Evolutionary conservation across 257 asterid species (phyloP).

Genomic region (Marsdenia floribunda): DNA sequence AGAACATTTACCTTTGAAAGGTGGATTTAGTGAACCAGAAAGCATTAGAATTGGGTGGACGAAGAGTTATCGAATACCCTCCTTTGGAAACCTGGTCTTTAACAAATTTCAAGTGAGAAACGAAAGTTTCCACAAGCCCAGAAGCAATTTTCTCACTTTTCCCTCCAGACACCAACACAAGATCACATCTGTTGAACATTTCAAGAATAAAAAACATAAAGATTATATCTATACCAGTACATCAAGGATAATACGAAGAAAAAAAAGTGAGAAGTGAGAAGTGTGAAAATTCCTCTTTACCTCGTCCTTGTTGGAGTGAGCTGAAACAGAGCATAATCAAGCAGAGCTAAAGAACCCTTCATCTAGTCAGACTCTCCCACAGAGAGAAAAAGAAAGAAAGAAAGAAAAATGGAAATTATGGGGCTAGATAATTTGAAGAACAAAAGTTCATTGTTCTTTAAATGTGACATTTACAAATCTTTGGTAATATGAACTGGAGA

Average conservation of each 20-base stretch:
- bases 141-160: constrained; percentile 76
- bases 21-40: constrained; percentile 85
- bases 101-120: constrained; percentile 74
- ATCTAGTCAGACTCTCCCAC: neutral
- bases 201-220: constrained; percentile 11
- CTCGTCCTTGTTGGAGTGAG: constrained; percentile 92
- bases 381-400: constrained; percentile 10
- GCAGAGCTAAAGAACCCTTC: constrained; percentile 59
- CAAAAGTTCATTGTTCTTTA: constrained; percentile 24
- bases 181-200: constrained; percentile 60
- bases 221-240: constrained; percentile 12
- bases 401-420: neutral
- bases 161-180: constrained; percentile 69
- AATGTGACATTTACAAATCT: constrained; percentile 36
- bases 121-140: constrained; percentile 81
- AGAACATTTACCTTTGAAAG: constrained; percentile 54
- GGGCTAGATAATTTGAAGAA: constrained; percentile 1
- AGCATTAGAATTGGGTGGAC: constrained; percentile 45
- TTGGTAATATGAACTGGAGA: constrained; percentile 47
- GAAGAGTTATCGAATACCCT: constrained; percentile 75
- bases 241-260: neutral
- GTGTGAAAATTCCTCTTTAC: constrained; percentile 21
- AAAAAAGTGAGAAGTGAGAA: neutral
- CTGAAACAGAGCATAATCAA: constrained; percentile 75
- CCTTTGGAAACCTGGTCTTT: constrained; percentile 82